Evolutionary conservation across 2,329 filamentous ascomycete genomes (phyloP).

Genomic region (Decorospora gaudefroyi): DNA sequence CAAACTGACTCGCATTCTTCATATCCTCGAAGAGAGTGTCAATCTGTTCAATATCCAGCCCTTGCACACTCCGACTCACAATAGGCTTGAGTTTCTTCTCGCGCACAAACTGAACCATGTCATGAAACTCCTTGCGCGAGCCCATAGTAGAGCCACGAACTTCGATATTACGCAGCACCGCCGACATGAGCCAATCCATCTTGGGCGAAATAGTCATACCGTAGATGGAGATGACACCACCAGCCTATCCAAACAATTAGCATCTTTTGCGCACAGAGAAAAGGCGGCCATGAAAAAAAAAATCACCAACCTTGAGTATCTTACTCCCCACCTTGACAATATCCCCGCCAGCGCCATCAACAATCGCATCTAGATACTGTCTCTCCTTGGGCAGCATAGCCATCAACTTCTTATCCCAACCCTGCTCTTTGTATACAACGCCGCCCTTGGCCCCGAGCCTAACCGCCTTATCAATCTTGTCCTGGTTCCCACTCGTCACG

Average conservation of each 20-base stretch:
- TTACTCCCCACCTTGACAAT: conserved; percentile 70
- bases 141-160: conserved; percentile 89
- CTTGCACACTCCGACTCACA: conserved; percentile 73
- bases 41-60: conserved; percentile 76
- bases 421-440: conserved; percentile 76
- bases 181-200: conserved; percentile 84
- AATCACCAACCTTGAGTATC: conserved; percentile 64
- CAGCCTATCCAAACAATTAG: conserved; percentile 53
- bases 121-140: conserved; percentile 82
- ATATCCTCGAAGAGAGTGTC: conserved; percentile 86
- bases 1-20: conserved; percentile 83
- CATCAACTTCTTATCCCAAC: conserved; percentile 78
- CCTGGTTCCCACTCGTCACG: conserved; percentile 74
- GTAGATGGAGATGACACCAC: conserved; percentile 83
- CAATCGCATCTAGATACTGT: conserved; percentile 76
- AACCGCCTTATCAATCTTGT: conserved; percentile 74
- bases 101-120: conserved; percentile 84
- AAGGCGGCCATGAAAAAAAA: background rate
- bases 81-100: conserved; percentile 75
- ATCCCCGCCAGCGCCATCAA: conserved; percentile 90
- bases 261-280: background rate
- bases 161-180: conserved; percentile 85
- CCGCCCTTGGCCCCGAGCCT: conserved; percentile 77
- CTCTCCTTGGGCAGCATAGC: conserved; percentile 65
- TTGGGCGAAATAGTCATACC: conserved; percentile 88